phyloP scores from a whole-genome alignment of 768 basidiomycete species.

The Lyophyllum shimeji region DNA sequence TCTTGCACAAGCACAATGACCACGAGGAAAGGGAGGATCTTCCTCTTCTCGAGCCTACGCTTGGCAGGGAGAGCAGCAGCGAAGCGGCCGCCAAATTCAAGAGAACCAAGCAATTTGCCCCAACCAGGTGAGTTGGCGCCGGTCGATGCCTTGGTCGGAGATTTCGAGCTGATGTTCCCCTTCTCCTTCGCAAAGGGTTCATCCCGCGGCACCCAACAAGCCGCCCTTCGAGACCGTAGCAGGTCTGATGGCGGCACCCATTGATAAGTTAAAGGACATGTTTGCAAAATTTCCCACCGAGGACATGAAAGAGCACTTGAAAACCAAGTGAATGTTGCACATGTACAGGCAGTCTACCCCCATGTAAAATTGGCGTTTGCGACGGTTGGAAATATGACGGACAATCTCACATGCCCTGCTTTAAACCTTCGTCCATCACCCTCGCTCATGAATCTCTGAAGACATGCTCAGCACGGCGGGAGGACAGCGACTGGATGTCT shows the following conservation, averaged over 20 bases:
- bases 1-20: slow-evolving; percentile 53
- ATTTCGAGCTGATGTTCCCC: not conserved
- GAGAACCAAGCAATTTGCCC: slow-evolving; percentile 61
- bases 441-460: too few relatives aligned
- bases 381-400: too few relatives aligned
- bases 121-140: slow-evolving; percentile 47
- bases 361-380: too few relatives aligned
- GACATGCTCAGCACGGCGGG: too few relatives aligned
- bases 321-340: not conserved
- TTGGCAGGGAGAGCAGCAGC: slow-evolving; percentile 43
- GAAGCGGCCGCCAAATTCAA: slow-evolving; percentile 48
- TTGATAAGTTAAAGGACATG: slow-evolving; percentile 58
- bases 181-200: slow-evolving; percentile 32
- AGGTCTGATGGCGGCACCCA: slow-evolving; percentile 51
- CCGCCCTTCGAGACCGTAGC: slow-evolving; percentile 62
- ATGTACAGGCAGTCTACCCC: not conserved
- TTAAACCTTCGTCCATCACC: too few relatives aligned
- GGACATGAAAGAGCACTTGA: slow-evolving; percentile 37
- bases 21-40: slow-evolving; percentile 59
- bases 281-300: slow-evolving; percentile 57
- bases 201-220: slow-evolving; percentile 52
- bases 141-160: not conserved
- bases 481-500: too few relatives aligned
- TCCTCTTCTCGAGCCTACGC: slow-evolving; percentile 47
- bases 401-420: too few relatives aligned